Evolutionary conservation across 345 rosid genomes (phyloP).

Genomic region (Hibiscus trionum): DNA sequence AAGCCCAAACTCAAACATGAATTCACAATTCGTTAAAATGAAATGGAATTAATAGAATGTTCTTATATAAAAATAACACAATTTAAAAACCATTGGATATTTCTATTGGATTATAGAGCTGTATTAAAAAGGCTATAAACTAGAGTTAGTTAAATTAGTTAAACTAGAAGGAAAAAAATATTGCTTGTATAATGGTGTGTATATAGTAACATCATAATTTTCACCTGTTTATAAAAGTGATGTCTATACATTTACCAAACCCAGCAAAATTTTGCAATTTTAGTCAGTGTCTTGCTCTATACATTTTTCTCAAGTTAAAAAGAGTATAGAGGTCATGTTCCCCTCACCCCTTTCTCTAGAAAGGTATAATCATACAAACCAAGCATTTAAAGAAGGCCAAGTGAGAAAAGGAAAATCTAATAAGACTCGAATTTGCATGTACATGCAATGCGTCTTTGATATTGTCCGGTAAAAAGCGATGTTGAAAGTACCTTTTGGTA

Average conservation of each 20-base stretch:
- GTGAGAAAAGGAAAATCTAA: not conserved
- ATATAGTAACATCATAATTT: conserved; percentile 1
- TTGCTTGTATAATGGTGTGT: not conserved
- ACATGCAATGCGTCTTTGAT: conserved; percentile 12
- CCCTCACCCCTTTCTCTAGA: not conserved
- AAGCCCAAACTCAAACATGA: too few species aligned
- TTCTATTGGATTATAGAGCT: too few species aligned
- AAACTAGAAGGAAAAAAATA: too few species aligned
- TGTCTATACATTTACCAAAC: conserved; percentile 1
- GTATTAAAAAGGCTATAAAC: too few species aligned
- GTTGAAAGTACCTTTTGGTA: conserved; percentile 7
- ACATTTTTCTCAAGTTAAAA: conserved; percentile 15
- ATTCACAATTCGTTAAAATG: too few species aligned
- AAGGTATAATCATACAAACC: not conserved
- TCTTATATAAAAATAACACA: too few species aligned
- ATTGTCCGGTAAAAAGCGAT: not conserved
- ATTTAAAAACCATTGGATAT: too few species aligned
- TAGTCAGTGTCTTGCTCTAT: conserved; percentile 11
- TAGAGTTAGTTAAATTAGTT: too few species aligned
- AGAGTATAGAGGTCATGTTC: not conserved
- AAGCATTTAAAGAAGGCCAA: not conserved
- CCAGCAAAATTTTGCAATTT: not conserved
- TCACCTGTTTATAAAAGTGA: not conserved
- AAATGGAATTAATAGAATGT: too few species aligned
- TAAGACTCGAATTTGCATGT: not conserved